Base-by-base conservation (phyloP, 176 grass and related monocot genomes). In the Bonia amplexicaulis region DNA sequence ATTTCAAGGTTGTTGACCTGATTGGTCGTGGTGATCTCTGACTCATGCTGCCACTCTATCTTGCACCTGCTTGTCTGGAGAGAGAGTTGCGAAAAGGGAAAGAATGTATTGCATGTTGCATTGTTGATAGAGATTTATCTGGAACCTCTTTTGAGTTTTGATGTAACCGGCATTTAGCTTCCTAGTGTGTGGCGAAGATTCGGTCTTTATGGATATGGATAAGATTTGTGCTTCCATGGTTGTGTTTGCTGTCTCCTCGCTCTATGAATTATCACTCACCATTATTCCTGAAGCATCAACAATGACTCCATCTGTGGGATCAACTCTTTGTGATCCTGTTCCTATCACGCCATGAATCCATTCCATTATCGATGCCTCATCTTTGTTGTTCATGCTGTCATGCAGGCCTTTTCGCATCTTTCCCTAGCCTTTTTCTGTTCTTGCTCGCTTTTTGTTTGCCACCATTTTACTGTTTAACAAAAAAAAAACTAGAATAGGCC, bases 11-110 rank as follows among this genome's bases (percentile, higher is more conserved):
- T 7, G 35, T 69, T 58, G 69, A 31, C 39, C 7, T 42, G 73
- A 69, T 76, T 76, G 15, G 61, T 67, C 42, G 61, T 76, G 72
- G 72, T 55, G 39, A 77, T 77, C 19, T 69, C 85, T 85, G 59
- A 58, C 40, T 85, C 47, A 78, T 66, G 68, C 60, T 10, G 29
- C 74, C 15, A 73, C 80, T 66, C 81, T 74, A 51, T 80, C 69
- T 59, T 46, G 87, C 74, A 68, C 70, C 63, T 58, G 67, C 8
- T 60, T 85, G 75, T 77, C 71, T 70, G 22, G 55, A 16, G 52
- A 53, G 70, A 55, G 16, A 55, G 9, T 41, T 20, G 51, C 15
- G n/a, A 13, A n/a, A 44, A 77, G 33, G 1, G 61, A 23, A 47
- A 39, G 8, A 47, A 57, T 49, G 58, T 14, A 57, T 70, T 41